Base-by-base conservation (phyloP, 148 eudicot species). In the Chenopodium quinoa region DNA sequence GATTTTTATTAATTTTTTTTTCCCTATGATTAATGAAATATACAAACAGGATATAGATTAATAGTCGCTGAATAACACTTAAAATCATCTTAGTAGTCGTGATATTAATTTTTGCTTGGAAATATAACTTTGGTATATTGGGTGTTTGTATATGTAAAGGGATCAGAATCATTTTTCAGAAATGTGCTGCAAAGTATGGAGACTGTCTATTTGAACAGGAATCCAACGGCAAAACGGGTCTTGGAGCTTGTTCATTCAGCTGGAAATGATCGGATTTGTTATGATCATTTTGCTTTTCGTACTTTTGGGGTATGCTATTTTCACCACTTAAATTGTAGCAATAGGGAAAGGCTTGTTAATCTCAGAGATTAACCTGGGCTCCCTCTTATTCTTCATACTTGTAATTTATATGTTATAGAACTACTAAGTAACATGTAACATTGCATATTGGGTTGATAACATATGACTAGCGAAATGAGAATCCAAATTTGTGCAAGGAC, bases 281-380 rank as follows among this genome's bases (percentile, higher is more conserved):
- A 96, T 77, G 99, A 96, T 88, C 99, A 96, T 90, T 84, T 96
- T 31, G 99, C 99, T 25, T 96, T 89, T 83, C 86, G 99, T 50
- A 92, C 99, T 29, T 96, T 93, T 83, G 98, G 98, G 97, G 99
- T 96, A 93, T 79, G 82, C 27, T 13, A 37, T 10, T 37, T 47
- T 29, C 46, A 11, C 27, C 32, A 14, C 50, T 17, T 58, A 22
- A 9, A 60, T 22, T 29, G n/a, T 29, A 22, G 8, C 40, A 2
- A 9, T 62, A 62, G 23, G 66, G 27, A 7, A 62, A 62, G 1
- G 32, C 32, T 31, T 31, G 32, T 31, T 31, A 31, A 31, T 31
- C 32, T 31, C 32, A 31, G 32, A 31, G 32, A 31, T 31, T 31
- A 31, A 31, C 32, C 32, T 31, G 32, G 32, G 32, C 32, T 31